Conservation (phyloP, 2,329 filamentous ascomycete genomes). For the Phialocephala subalpina region DNA sequence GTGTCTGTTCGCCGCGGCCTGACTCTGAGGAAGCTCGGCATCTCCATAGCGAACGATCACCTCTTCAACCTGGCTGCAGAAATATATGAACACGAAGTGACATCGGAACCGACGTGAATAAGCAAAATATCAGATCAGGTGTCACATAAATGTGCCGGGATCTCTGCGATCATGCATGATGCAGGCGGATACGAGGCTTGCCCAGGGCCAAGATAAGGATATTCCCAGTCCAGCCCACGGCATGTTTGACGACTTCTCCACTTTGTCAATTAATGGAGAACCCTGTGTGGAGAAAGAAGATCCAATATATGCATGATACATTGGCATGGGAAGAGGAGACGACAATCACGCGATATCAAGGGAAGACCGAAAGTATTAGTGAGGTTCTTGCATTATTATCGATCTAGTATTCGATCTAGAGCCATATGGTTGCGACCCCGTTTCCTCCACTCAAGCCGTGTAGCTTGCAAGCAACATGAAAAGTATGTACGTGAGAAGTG, state of each 20-base stretch:
- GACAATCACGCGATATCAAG: not conserved
- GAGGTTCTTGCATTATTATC: constrained; percentile 11
- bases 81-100: not conserved
- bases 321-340: not conserved
- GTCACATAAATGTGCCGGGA: not conserved
- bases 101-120: not conserved
- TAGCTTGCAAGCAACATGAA: constrained; percentile 23
- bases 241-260: not conserved
- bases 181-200: constrained; percentile 4
- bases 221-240: not conserved
- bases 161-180: not conserved
- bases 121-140: constrained; percentile 5
- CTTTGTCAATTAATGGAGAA: not conserved
- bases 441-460: constrained; percentile 10
- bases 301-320: constrained; percentile 9
- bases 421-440: not conserved
- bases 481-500: constrained; percentile 34
- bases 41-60: not conserved
- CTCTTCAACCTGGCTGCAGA: not conserved
- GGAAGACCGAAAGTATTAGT: not conserved
- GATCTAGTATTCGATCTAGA: constrained; percentile 7
- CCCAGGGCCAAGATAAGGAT: constrained; percentile 3
- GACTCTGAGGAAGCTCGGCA: not conserved
- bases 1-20: too few species aligned
- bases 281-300: not conserved